Base-by-base conservation (phyloP, 75 land plant genomes). In the Azolla pinnata region DNA sequence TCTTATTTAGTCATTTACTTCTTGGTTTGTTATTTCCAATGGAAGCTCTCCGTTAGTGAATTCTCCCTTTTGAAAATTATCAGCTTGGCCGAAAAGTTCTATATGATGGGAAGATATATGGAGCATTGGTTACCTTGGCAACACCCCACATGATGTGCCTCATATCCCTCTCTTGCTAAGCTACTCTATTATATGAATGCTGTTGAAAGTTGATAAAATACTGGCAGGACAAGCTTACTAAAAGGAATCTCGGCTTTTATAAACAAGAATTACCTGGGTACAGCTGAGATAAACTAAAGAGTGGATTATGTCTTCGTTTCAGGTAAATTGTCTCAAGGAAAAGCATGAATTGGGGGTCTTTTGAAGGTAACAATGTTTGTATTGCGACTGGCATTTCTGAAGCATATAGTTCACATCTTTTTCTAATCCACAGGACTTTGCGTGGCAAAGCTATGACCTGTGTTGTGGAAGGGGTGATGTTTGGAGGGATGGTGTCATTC, bases 201-300 rank as follows among this genome's bases (percentile, higher is more conserved):
- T 14, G 42, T 38, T 38, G 7, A 38, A 38, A 38, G 7, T 8
- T 8, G 42, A 38, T 7, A 38, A 38, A 38, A 7, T 38, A 14
- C 49, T 46, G 28, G 14, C 54, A 52, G 54, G 54, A 52, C 54
- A 52, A 52, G 26, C 54, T 52, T 52, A 52, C 54, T 25, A 52
- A 52, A 24, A 52, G 54, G 29, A 52, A 52, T 52, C 24, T 52
- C 29, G 54, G 27, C 29, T 52, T 52, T 24, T n/a, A 29, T 52
- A 7, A 52, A 52, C 27, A 29, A 52, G 24, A 52, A 52, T 14
- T 52, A 52, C 27, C 54, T 29, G 9, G 54, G 54, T 4, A 29
- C 29, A 9, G 54, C 54, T 25, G 54, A 52, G 14, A 29, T 29
- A 24, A 29, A 26, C 4, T 14, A 2, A 24, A 29, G 54, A 2